A percentile compares a stretch with the other conserved stretches of the same genome.
These are phyloP conservation scores for Typha latifolia DNA, from an alignment of 176 grass and related monocot species.

Conservation along the genomic window DNA sequence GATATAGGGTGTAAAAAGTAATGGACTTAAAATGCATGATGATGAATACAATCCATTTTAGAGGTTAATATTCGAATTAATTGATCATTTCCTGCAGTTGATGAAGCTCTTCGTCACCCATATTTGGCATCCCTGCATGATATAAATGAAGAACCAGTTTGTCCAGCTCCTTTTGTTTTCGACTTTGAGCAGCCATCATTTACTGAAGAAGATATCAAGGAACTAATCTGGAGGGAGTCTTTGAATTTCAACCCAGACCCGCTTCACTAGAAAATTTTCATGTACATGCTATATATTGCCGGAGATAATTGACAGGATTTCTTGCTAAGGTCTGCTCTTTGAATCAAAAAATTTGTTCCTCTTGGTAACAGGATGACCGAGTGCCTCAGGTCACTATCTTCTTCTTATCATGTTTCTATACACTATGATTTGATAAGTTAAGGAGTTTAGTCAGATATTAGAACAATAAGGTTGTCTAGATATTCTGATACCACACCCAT, in stretches of 20 bases:
- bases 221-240: constrained; percentile 88
- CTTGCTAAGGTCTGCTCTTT: constrained; percentile 5
- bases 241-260: constrained; percentile 92
- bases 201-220: constrained; percentile 95
- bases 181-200: constrained; percentile 92
- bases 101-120: constrained; percentile 74
- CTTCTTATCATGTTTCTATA: background rate
- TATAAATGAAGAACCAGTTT: constrained; percentile 78
- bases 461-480: too few relatives aligned
- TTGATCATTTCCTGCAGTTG: constrained; percentile 37
- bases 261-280: constrained; percentile 25
- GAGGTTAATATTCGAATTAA: background rate
- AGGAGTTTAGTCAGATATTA: background rate
- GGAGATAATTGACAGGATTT: background rate
- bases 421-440: background rate
- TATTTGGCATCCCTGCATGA: constrained; percentile 78
- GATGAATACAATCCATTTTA: background rate
- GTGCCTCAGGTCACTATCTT: background rate
- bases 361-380: background rate
- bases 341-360: background rate
- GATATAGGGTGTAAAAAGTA: too few relatives aligned
- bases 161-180: constrained; percentile 75
- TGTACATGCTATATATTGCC: constrained; percentile 8
- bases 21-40: too few relatives aligned
- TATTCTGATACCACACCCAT: too few relatives aligned